Percentiles rank a stretch among this genome's conserved stretches.
These are phyloP conservation scores for Aspergillus wentii DNA, from an alignment of 495 filamentous ascomycete species.

Conservation along the genomic window DNA sequence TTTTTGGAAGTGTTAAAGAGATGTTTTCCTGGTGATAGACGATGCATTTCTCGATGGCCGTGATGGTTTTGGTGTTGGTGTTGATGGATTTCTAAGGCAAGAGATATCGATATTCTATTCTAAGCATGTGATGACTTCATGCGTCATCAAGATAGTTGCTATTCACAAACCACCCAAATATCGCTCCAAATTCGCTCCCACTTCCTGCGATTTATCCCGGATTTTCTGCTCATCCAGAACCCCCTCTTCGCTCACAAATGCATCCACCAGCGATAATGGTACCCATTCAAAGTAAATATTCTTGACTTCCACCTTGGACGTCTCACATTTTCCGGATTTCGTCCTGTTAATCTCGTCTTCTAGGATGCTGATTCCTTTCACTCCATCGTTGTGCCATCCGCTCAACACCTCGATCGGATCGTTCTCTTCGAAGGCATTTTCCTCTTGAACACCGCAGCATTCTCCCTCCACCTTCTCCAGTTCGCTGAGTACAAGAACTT, in stretches of 20 bases:
- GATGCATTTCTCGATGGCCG: too few relatives aligned
- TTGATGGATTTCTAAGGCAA: too few relatives aligned
- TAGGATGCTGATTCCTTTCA: constrained; percentile 19
- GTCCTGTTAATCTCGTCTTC: constrained; percentile 7
- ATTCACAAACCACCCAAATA: constrained; percentile 33
- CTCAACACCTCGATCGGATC: constrained; percentile 38
- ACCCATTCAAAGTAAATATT: constrained; percentile 70
- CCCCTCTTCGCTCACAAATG: constrained; percentile 52
- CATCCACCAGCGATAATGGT: constrained; percentile 45
- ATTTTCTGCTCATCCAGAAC: constrained; percentile 25
- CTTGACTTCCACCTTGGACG: constrained; percentile 24
- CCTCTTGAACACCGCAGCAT: constrained; percentile 34
- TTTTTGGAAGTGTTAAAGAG: constrained; percentile 14
- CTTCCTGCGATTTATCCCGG: constrained; percentile 17
- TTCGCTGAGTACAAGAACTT: constrained; percentile 52
- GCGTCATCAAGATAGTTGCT: too few relatives aligned
- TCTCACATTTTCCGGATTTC: neutral
- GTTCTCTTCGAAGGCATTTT: too few relatives aligned
- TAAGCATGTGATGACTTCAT: too few relatives aligned
- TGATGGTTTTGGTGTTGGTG: too few relatives aligned
- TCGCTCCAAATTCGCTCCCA: constrained; percentile 19
- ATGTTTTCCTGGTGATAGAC: constrained; percentile 16
- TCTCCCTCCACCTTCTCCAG: constrained; percentile 54
- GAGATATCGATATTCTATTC: too few relatives aligned
- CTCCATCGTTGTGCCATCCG: constrained; percentile 34